Percentiles rank a stretch among this genome's conserved stretches.
phyloP scores from a whole-genome alignment of 345 rosid species.

The Toxicodendron radicans region DNA sequence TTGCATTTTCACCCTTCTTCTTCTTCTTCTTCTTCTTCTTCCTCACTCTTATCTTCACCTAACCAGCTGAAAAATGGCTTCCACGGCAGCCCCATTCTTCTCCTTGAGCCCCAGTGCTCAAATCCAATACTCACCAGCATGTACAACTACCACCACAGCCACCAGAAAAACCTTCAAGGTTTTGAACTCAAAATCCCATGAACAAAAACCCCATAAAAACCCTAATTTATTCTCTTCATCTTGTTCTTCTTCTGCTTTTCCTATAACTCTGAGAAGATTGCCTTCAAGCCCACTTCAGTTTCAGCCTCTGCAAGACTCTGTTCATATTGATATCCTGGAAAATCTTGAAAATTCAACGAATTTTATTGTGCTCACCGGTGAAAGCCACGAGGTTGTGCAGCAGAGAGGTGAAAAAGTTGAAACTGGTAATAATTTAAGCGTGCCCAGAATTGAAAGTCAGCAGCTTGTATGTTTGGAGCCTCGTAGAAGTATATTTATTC shows the following conservation, averaged over 20 bases:
- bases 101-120: slow-evolving; percentile 43
- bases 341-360: slow-evolving; percentile 40
- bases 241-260: slow-evolving; percentile 27
- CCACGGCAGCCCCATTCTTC: slow-evolving; percentile 37
- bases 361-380: slow-evolving; percentile 28
- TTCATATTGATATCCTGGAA: slow-evolving; percentile 39
- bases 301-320: slow-evolving; percentile 29
- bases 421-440: slow-evolving; percentile 17
- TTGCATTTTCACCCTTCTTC: not conserved
- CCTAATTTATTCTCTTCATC: slow-evolving; percentile 38
- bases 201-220: slow-evolving; percentile 38
- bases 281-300: slow-evolving; percentile 29
- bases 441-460: slow-evolving; percentile 26
- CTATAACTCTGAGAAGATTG: slow-evolving; percentile 40
- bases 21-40: not conserved
- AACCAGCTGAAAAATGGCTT: slow-evolving; percentile 42
- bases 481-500: slow-evolving; percentile 47
- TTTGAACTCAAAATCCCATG: slow-evolving; percentile 12
- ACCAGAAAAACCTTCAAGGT: slow-evolving; percentile 1
- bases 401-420: slow-evolving; percentile 39
- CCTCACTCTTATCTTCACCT: slow-evolving; percentile 20
- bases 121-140: slow-evolving; percentile 37
- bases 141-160: slow-evolving; percentile 23
- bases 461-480: slow-evolving; percentile 27
- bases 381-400: slow-evolving; percentile 22